Conservation (phyloP, 805 yeast species). For the Yarrowia sp. region DNA sequence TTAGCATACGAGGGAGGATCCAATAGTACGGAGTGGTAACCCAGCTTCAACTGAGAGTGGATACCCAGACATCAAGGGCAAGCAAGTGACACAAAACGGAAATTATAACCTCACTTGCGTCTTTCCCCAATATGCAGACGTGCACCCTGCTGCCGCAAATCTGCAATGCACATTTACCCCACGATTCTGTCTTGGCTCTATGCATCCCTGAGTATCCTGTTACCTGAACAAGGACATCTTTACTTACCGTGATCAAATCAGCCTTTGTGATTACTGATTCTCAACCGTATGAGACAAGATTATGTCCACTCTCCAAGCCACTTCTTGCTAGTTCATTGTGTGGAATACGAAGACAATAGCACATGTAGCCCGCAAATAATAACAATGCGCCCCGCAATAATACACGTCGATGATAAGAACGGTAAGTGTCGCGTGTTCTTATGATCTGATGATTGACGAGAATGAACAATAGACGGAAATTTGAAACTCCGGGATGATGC, state of each 20-base stretch:
- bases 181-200: conserved; percentile 20
- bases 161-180: conserved; percentile 37
- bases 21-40: not conserved
- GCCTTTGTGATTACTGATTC: too few species aligned
- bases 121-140: conserved; percentile 25
- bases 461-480: too few species aligned
- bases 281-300: too few species aligned
- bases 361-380: not conserved
- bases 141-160: conserved; percentile 2
- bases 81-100: conserved; percentile 1
- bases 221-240: not conserved
- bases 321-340: not conserved
- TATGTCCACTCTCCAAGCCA: not conserved
- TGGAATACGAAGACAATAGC: not conserved
- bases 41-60: not conserved
- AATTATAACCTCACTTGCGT: conserved; percentile 13
- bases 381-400: conserved; percentile 13
- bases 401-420: not conserved
- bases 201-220: conserved; percentile 1
- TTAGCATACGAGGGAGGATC: conserved; percentile 1
- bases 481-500: not conserved
- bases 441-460: too few species aligned
- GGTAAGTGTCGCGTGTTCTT: not conserved
- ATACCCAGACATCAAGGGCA: conserved; percentile 5
- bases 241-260: not conserved